A percentile compares a stretch with the other conserved stretches of the same genome.
These are phyloP conservation scores for Endocalyx cinctus DNA, from an alignment of 2,329 filamentous ascomycete genomes.

Conservation along the genomic window DNA sequence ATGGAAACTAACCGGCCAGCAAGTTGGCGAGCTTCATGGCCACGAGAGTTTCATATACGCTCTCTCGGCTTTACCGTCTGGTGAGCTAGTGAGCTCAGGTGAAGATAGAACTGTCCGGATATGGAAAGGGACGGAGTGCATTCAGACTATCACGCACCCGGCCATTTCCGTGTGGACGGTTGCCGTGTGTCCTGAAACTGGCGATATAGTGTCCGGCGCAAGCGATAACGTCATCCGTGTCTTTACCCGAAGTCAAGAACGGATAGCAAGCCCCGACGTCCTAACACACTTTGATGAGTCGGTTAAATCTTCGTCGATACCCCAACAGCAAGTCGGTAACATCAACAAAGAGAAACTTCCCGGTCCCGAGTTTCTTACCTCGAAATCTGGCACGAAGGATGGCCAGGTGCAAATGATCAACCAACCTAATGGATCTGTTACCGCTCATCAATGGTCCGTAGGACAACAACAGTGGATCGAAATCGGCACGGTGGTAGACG, in stretches of 20 bases:
- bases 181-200: constrained; percentile 73
- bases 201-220: constrained; percentile 89
- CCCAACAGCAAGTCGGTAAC: constrained; percentile 74
- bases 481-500: constrained; percentile 91
- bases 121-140: constrained; percentile 77
- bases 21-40: constrained; percentile 73
- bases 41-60: constrained; percentile 97
- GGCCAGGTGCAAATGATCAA: constrained; percentile 92
- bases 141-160: constrained; percentile 95
- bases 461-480: constrained; percentile 72
- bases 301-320: constrained; percentile 79
- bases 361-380: constrained; percentile 78
- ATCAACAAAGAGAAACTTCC: constrained; percentile 92
- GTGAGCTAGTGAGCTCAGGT: constrained; percentile 84
- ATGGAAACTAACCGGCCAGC: constrained; percentile 76
- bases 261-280: constrained; percentile 64
- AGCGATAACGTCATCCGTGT: constrained; percentile 84
- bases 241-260: constrained; percentile 69
- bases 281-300: constrained; percentile 75
- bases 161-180: constrained; percentile 96
- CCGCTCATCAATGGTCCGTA: constrained; percentile 82
- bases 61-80: constrained; percentile 69
- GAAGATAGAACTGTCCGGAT: constrained; percentile 92
- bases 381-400: constrained; percentile 86
- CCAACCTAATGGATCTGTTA: constrained; percentile 74